Evolutionary conservation across 495 filamentous ascomycete genomes (phyloP).

Genomic region (Sphaerosporella brunnea): DNA sequence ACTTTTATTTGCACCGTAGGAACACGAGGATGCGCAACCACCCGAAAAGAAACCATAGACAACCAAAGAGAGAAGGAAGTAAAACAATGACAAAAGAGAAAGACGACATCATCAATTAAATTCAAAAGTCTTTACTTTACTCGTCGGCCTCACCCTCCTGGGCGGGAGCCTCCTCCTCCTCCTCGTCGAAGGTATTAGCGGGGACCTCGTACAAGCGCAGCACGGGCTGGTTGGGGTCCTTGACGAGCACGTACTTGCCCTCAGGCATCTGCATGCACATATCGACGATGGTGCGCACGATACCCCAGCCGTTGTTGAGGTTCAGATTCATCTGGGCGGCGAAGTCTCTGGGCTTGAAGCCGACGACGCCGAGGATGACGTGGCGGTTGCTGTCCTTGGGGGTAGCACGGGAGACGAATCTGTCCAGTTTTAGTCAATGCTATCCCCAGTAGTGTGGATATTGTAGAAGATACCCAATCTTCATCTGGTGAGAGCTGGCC

Average conservation of each 20-base stretch:
- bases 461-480: slow-evolving; percentile 52
- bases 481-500: slow-evolving; percentile 90
- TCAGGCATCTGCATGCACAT: slow-evolving; percentile 60
- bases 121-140: too few species aligned
- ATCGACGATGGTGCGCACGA: slow-evolving; percentile 90
- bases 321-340: slow-evolving; percentile 95
- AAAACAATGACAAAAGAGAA: too few species aligned
- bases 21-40: too few species aligned
- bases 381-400: slow-evolving; percentile 78
- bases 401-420: slow-evolving; percentile 83
- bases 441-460: slow-evolving; percentile 15
- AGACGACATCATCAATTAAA: too few species aligned
- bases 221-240: slow-evolving; percentile 91
- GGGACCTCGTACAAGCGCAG: slow-evolving; percentile 87
- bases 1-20: too few species aligned
- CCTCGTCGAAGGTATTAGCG: slow-evolving; percentile 68
- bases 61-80: too few species aligned
- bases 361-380: slow-evolving; percentile 84
- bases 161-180: slow-evolving; percentile 30
- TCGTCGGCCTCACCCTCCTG: too few species aligned
- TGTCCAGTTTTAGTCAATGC: slow-evolving; percentile 28
- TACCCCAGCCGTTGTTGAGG: slow-evolving; percentile 94
- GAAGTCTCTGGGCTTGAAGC: slow-evolving; percentile 94
- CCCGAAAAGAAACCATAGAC: too few species aligned
- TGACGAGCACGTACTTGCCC: slow-evolving; percentile 52